These are phyloP conservation scores for Teunomyces kruisii DNA, from an alignment of 805 yeast genomes.

Conservation along the genomic window DNA sequence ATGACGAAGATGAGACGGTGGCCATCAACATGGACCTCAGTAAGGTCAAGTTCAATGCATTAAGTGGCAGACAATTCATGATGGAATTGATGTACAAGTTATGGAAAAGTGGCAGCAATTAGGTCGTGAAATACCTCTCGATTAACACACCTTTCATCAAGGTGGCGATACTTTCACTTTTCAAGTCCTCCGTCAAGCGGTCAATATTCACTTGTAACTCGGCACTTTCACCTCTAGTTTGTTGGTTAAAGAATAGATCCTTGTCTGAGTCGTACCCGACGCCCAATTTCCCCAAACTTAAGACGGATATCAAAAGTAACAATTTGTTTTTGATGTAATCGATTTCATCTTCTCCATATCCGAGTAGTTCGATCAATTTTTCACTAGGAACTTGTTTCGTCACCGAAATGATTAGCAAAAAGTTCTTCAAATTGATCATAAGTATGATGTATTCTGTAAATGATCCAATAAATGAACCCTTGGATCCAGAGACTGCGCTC, in stretches of 20 bases:
- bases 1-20: conserved; percentile 6
- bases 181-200: conserved; percentile 12
- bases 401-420: conserved; percentile 27
- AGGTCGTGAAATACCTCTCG: conserved; percentile 20
- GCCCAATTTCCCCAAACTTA: conserved; percentile 28
- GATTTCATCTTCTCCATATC: conserved; percentile 14
- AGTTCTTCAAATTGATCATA: conserved; percentile 32
- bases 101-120: background rate
- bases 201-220: conserved; percentile 13
- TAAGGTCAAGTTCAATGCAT: conserved; percentile 45
- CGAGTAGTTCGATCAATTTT: conserved; percentile 26
- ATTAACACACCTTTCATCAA: conserved; percentile 25
- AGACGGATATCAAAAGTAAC: conserved; percentile 22
- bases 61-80: conserved; percentile 45
- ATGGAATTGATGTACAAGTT: conserved; percentile 20
- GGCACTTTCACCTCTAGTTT: conserved; percentile 4
- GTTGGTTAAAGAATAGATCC: conserved; percentile 24
- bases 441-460: conserved; percentile 22
- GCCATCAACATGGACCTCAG: conserved; percentile 40
- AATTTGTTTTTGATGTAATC: conserved; percentile 18
- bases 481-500: background rate
- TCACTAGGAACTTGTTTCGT: conserved; percentile 21
- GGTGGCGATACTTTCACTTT: conserved; percentile 28
- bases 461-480: background rate
- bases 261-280: conserved; percentile 25